Evolutionary conservation across 495 filamentous ascomycete species (phyloP), one percentile per base, ranked within the genome.

Genomic region (Pseudoneurospora amorphoporcata): DNA sequence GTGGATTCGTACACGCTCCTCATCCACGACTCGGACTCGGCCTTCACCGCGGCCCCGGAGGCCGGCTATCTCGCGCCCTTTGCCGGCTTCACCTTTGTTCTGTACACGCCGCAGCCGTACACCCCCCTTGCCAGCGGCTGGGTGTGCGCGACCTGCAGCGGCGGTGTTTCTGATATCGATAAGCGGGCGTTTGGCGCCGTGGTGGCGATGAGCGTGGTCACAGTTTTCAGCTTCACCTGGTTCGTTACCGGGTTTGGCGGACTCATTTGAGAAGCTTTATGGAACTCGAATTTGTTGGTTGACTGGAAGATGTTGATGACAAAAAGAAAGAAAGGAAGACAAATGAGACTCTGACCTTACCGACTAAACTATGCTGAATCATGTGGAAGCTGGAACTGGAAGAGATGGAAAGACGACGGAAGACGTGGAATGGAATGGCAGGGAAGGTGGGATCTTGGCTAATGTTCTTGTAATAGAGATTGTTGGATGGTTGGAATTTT

Each of bases 191-290:
- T 98, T 8, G 89, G 90, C 65, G 91, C 93, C 73, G 86, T 91
- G 70, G 71, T 95, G 65, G 87, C 88, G 69, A 96, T 96, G 92
- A 88, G 86, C 53, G 73, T 87, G 23, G 83, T 95, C 65, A 97
- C 94, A 8, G 83, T 97, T 14, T 74, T 92, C 38, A 93, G 92
- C 65, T 97, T 97, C 79, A 92, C 92, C 69, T 97, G 93, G 92
- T 98, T 97, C 75, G 90, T 93, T 58, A 87, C 87, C 53, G 92
- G 87, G 12, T 84, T 90, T 70, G 91, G 87, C 38, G 81, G 72
- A 71, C 78, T 90, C 68, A 85, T 90, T 61, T 77, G 45, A 75
- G 40, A 61, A 68, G 40, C 68, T 43, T 37, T 61, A 8, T 40
- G 5, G 32, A 35, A 40, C 29, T n/a, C 41, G 14, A 35, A 37